Evolutionary conservation across 225 moss, liverwort and hornwort species (phyloP), one percentile per base, ranked within the genome.

Genomic region (Climacium dendroides): DNA sequence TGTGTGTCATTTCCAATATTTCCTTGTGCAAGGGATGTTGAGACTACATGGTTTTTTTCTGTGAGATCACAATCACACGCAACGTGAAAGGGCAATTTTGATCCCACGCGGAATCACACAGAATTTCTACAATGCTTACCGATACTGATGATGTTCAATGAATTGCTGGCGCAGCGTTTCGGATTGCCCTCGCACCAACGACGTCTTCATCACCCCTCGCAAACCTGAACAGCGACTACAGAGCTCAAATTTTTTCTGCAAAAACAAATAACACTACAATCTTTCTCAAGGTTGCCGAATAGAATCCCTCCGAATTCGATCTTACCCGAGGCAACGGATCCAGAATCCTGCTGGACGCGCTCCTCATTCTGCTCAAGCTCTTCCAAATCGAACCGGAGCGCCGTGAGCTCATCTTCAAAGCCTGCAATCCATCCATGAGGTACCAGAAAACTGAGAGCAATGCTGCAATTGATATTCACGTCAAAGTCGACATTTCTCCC

Each of bases 151-250:
- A 80, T 88, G 80, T 41, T 91, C 91, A 26, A 92, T 87, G 53
- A 92, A 92, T 43, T 93, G 93, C 78, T 90, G 89, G 76, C 89
- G 90, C 76, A 90, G 88, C 29, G 78, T 93, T 84, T 93, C 92
- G 43, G 93, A 92, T 78, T 92, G 93, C 25, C 89, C 89, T 84
- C 90, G 83, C 80, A 92, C 18, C 62, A 92, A 79, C 10, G 90
- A 82, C n/a, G n/a, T 39, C 57, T 65, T 74, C 81, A 71, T 37
- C 78, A 32, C 80, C 34, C 74, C 66, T 74, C 58, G 85, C 71
- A 80, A 74, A 82, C 66, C 89, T 90, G 89, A 62, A 70, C 62
- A 72, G 23, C 85, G 23, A 28, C 29, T 53, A 34, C 19, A 47
- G 39, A 67, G 34, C 45, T 83, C 58, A 23, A 24, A 20, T 19